Evolutionary conservation across 1,284 basidiomycete species (phyloP).

Genomic region (Sparassis latifolia): DNA sequence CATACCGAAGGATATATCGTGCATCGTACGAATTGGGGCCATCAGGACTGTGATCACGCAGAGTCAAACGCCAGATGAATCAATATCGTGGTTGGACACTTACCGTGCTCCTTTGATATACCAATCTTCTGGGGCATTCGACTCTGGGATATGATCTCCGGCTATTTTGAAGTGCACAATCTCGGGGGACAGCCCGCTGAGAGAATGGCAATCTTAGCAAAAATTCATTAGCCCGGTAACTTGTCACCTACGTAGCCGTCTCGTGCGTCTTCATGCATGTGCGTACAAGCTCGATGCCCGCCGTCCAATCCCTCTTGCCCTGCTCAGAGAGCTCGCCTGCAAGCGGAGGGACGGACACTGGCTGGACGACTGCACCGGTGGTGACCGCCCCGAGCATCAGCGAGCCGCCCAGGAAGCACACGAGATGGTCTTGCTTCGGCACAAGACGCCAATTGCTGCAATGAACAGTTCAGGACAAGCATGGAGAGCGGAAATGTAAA

Average conservation of each 20-base stretch:
- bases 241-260: constrained; percentile 66
- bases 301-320: constrained; percentile 74
- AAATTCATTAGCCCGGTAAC: constrained; percentile 1
- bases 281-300: constrained; percentile 76
- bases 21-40: constrained; percentile 66
- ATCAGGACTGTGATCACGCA: constrained; percentile 33
- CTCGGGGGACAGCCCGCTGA: constrained; percentile 76
- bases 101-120: constrained; percentile 78
- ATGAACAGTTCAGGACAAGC: constrained; percentile 3
- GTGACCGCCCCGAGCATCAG: constrained; percentile 87
- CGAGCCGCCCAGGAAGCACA: constrained; percentile 91
- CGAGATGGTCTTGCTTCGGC: constrained; percentile 94
- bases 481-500: not conserved
- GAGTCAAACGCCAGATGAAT: not conserved
- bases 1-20: constrained; percentile 81
- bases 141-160: constrained; percentile 42
- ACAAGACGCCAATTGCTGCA: constrained; percentile 61
- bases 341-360: constrained; percentile 57
- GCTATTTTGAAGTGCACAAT: constrained; percentile 71
- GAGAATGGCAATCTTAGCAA: constrained; percentile 1
- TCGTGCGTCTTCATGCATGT: constrained; percentile 88
- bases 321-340: constrained; percentile 44
- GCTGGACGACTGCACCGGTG: constrained; percentile 41
- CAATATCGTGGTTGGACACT: constrained; percentile 10
- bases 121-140: constrained; percentile 60